These are phyloP conservation scores for Wickerhamiella kazuoi DNA, from an alignment of 805 yeast species.

Conservation along the genomic window DNA sequence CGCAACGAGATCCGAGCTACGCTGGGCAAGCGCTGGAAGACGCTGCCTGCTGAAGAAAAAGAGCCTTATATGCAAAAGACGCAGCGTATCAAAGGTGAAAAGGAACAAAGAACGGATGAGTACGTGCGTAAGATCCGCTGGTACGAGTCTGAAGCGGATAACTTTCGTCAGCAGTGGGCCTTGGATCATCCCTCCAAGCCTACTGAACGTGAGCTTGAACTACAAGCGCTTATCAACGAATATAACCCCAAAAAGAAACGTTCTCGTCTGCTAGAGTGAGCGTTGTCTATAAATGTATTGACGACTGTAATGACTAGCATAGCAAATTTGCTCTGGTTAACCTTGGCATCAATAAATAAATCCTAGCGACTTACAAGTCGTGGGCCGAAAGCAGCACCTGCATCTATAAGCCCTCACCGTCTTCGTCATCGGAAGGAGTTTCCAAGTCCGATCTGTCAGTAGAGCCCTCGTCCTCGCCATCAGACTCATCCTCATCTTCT, in stretches of 20 bases:
- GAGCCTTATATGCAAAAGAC: slow-evolving; percentile 23
- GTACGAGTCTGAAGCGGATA: slow-evolving; percentile 24
- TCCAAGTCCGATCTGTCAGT: too few relatives aligned
- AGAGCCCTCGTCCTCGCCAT: slow-evolving; percentile 13
- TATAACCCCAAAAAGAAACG: slow-evolving; percentile 9
- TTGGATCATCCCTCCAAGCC: slow-evolving; percentile 19
- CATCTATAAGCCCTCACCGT: too few relatives aligned
- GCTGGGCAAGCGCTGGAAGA: slow-evolving; percentile 26
- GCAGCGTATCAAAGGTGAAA: slow-evolving; percentile 19
- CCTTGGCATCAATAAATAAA: too few relatives aligned
- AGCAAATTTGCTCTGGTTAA: too few relatives aligned
- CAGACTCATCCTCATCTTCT: slow-evolving; percentile 18
- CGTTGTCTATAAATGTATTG: background rate
- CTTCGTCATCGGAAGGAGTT: too few relatives aligned
- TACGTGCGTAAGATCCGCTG: slow-evolving; percentile 17
- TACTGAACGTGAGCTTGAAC: slow-evolving; percentile 11
- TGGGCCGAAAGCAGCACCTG: too few relatives aligned
- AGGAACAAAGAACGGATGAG: slow-evolving; percentile 20
- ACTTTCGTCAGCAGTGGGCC: slow-evolving; percentile 23
- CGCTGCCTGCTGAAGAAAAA: slow-evolving; percentile 22
- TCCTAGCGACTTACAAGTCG: too few relatives aligned
- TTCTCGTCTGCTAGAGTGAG: slow-evolving; percentile 6
- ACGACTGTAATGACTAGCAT: background rate
- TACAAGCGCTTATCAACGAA: slow-evolving; percentile 8
- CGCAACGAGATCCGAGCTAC: slow-evolving; percentile 25